Evolutionary conservation across 441 rosid genomes (phyloP), one percentile per base, ranked within the genome.

Genomic region (Erodium texanum): DNA sequence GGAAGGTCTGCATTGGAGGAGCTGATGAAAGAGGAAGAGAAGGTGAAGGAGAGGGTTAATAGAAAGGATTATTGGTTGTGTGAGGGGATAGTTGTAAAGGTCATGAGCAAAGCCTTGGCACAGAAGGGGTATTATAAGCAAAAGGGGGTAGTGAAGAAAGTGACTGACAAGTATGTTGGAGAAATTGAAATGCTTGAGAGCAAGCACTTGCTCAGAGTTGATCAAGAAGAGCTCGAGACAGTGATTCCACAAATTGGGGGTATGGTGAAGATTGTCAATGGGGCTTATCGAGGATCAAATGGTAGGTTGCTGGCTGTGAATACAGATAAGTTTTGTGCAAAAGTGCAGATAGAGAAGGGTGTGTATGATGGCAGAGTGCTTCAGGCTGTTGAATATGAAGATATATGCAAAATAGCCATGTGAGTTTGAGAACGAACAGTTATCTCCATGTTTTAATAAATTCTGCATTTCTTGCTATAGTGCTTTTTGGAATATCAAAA

Each of bases 181-280:
- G 97, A 93, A 78, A 83, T 88, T 3, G 93, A 88, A 78, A 91
- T 91, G 89, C 77, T 89, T 14, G 92, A 88, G 70, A 85, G 77
- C 65, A 91, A 91, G 79, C 96, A 93, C 66, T 80, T 79, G 24
- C 68, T 93, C 78, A 82, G 95, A 71, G 93, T 93, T 71, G 97
- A 93, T 75, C 99, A 91, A 73, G 93, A 86, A 70, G 99, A 93
- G 86, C 89, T 93, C 9, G 97, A 93, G 83, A 93, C 95, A 0
- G 99, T 91, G 74, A 84, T 91, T 73, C 99, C 96, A 0, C 97
- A 93, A 67, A 85, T 87, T 32, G 96, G 96, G 66, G 84, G 93
- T 24, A 43, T 79, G 56, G 90, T 93, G 71, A 88, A 79, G 86
- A 82, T 93, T 19, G 96, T 91, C 36, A 93, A 93, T 23, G 99